Base-by-base conservation (phyloP, 257 asterid genomes). In the Fraxinus anomala region DNA sequence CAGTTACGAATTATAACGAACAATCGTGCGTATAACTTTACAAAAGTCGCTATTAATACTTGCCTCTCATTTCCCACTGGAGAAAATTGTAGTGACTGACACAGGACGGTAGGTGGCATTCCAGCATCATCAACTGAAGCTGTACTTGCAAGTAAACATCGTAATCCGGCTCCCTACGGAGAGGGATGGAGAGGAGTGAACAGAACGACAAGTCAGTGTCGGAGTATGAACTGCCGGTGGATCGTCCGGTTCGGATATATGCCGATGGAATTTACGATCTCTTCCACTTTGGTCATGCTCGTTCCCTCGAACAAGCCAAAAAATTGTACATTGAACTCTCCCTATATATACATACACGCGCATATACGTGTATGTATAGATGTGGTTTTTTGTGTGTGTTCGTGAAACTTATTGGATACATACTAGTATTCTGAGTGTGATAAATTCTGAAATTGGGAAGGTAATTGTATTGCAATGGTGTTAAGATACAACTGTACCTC, bases 221-320 rank as follows among this genome's bases (percentile, higher is more conserved):
- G 19, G 36, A 24, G 69, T 54, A 85, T 68, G 83, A 75, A 33
- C 73, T 85, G 0, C 80, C 83, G 1, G 14, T 83, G 2, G 92
- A 88, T 75, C 88, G 89, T 11, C 96, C 92, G 0, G 86, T 90
- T 68, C 89, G 97, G 24, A 90, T 91, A 21, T 92, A 92, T 75
- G 94, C 97, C 1, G 97, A 92, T 73, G 97, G 97, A 24, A 92
- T 92, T 56, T 92, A 89, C 85, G 97, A 92, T 86, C 97, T 92
- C 77, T 91, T 92, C 80, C 96, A 92, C 81, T 92, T 91, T 16
- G 97, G 96, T 44, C 97, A 92, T 83, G 97, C 97, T 79, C 95
- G 96, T 26, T 87, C 97, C 74, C 96, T 92, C 21, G 97, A 92
- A 81, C 97, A 92, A 84, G 97, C 97, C 73, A 91, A 92, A 68